Evolutionary conservation across 164 flowering plant species (phyloP).

Genomic region (Aristolochia contorta): DNA sequence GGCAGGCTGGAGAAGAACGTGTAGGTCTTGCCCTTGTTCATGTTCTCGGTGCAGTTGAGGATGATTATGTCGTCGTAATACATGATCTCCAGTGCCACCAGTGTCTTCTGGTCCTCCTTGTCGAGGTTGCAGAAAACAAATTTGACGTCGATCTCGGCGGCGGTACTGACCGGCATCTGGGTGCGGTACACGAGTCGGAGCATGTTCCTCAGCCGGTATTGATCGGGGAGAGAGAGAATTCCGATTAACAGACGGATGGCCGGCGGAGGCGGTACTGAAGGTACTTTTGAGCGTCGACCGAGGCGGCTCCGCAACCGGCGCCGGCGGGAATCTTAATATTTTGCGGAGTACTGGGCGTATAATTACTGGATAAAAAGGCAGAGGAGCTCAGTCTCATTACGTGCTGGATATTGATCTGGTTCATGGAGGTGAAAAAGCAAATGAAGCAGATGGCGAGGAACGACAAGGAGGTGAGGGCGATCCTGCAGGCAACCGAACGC

Average conservation of each 20-base stretch:
- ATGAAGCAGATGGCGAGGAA: slow-evolving; percentile 50
- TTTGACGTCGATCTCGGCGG: slow-evolving; percentile 51
- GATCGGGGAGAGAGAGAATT: slow-evolving; percentile 63
- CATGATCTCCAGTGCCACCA: slow-evolving; percentile 81
- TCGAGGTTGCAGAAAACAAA: slow-evolving; percentile 85
- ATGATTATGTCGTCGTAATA: slow-evolving; percentile 67
- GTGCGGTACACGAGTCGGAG: slow-evolving; percentile 69
- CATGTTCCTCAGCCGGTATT: slow-evolving; percentile 60
- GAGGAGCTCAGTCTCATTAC: slow-evolving; percentile 33
- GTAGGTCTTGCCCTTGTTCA: slow-evolving; percentile 82
- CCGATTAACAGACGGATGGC: slow-evolving; percentile 63
- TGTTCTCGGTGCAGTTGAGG: slow-evolving; percentile 67
- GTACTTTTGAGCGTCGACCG: not conserved
- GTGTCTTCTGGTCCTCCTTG: slow-evolving; percentile 59
- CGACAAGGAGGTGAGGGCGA: slow-evolving; percentile 29
- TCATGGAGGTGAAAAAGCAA: slow-evolving; percentile 55
- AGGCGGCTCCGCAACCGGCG: not conserved
- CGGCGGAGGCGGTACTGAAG: slow-evolving; percentile 2
- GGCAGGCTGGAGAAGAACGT: slow-evolving; percentile 73
- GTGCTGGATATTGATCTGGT: slow-evolving; percentile 45
- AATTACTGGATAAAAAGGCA: slow-evolving; percentile 20
- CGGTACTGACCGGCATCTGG: slow-evolving; percentile 22
- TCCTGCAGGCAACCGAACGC: slow-evolving; percentile 1
- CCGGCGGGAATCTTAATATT: not conserved
- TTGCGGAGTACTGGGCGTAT: no score